Conservation (phyloP, 1,284 basidiomycete species). For the Mycosarcoma mackinlayi region DNA sequence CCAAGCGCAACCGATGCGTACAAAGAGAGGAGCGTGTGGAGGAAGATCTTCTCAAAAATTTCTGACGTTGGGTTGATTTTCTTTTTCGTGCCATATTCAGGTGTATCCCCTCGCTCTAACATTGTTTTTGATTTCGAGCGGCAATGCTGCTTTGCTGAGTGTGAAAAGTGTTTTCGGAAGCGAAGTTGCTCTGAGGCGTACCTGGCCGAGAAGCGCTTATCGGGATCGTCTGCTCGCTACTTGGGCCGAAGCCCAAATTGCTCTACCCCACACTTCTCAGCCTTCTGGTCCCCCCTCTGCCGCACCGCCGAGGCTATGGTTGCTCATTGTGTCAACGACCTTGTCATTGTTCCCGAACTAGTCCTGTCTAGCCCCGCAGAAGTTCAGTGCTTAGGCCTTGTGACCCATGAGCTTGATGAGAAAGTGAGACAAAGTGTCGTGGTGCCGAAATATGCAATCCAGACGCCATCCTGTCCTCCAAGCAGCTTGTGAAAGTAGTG, state of each 20-base stretch:
- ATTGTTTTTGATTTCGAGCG: not conserved
- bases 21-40: no score
- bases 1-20: not conserved
- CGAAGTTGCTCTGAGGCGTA: conserved; percentile 3
- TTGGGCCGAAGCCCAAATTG: not conserved
- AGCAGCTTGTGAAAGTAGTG: no score
- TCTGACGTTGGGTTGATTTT: not conserved
- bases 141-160: not conserved
- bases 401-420: no score
- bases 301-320: no score
- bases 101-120: not conserved
- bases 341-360: no score
- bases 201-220: conserved; percentile 23
- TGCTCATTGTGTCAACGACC: no score
- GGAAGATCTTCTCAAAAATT: conserved; percentile 19
- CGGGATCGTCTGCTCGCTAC: conserved; percentile 33
- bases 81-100: conserved; percentile 3
- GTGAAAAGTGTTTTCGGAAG: conserved; percentile 36
- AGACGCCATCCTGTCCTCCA: no score
- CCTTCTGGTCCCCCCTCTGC: not conserved
- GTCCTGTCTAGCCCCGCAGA: no score
- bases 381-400: no score
- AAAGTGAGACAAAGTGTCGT: no score
- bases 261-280: conserved; percentile 23
- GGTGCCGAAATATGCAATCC: no score